Evolutionary conservation across 2,329 filamentous ascomycete genomes (phyloP).

Genomic region (Botrytis byssoidea): DNA sequence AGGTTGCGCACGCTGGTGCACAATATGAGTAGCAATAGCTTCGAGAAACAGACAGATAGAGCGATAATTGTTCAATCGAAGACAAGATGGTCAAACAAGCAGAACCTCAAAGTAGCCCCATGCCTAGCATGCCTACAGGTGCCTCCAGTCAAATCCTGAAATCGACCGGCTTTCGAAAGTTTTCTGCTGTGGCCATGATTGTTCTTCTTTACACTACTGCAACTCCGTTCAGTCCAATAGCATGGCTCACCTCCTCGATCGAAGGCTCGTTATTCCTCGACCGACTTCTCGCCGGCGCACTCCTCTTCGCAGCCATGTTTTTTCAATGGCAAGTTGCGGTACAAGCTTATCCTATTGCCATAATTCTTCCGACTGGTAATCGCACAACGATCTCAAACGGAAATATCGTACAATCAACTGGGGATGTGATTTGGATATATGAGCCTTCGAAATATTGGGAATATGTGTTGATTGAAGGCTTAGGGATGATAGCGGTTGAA

Average conservation of each 20-base stretch:
- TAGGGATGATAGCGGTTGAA: conserved; percentile 21
- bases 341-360: conserved; percentile 21
- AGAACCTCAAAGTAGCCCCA: conserved; percentile 9
- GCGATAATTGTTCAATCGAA: neutral
- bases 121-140: conserved; percentile 5
- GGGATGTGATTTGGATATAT: conserved; percentile 25
- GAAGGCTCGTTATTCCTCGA: conserved; percentile 28
- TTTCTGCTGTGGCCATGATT: conserved; percentile 5
- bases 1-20: neutral
- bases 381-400: conserved; percentile 12
- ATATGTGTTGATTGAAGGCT: conserved; percentile 21
- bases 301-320: conserved; percentile 27
- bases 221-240: conserved; percentile 29
- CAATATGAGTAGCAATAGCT: neutral
- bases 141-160: neutral
- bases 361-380: conserved; percentile 4
- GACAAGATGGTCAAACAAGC: conserved; percentile 18
- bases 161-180: conserved; percentile 11
- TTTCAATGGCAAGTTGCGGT: conserved; percentile 31
- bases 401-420: neutral
- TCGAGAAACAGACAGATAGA: neutral
- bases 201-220: conserved; percentile 27
- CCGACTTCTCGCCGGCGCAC: conserved; percentile 24
- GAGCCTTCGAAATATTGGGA: conserved; percentile 28
- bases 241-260: conserved; percentile 24